Evolutionary conservation across 176 grass and related monocot species (phyloP), one percentile per base, ranked within the genome.

Genomic region (Juncus inflexus): DNA sequence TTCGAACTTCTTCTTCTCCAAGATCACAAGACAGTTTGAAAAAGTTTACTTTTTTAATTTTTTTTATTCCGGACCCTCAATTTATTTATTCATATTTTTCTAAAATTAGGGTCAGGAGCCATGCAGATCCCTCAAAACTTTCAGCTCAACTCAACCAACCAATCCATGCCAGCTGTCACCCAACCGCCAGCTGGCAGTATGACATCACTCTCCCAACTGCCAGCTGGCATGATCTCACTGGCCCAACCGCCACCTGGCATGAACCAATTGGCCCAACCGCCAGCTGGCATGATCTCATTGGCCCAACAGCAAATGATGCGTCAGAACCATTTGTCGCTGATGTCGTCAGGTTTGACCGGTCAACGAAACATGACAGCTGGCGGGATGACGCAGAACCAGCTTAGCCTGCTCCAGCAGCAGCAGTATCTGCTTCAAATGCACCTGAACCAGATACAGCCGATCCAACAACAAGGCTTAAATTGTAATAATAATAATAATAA

Each of bases 221-320:
- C 19, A 28, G 19, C 19, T 28, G 19, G 19, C 19, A 28, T 28
- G 19, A 28, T 1, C 19, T 28, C 19, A 38, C 52, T 35, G 67
- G 54, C 9, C 53, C 37, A n/a, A n/a, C 12, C 57, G 3, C 37
- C 35, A 9, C 55, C 54, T 4, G 54, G 57, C 57, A 71, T 71
- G 9, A 57, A 92, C 80, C 56, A 84, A 77, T 89, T 83, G 70
- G 60, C 55, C 14, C 16, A 86, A 82, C 89, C 82, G 77, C 84
- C 19, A 28, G 19, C 54, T 71, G 67, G 9, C 67, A 59, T 52
- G 67, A 10, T 36, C 67, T 10, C 67, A 38, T 42, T 35, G 67
- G 55, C 9, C 54, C 37, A 28, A 28, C 12, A 42, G 3, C 38
- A 28, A 28, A 28, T 28, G 19, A 28, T 28, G 19, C 19, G 19